These are phyloP conservation scores for Fraxinus velutina DNA, from an alignment of 305 asterid genomes.

Conservation along the genomic window DNA sequence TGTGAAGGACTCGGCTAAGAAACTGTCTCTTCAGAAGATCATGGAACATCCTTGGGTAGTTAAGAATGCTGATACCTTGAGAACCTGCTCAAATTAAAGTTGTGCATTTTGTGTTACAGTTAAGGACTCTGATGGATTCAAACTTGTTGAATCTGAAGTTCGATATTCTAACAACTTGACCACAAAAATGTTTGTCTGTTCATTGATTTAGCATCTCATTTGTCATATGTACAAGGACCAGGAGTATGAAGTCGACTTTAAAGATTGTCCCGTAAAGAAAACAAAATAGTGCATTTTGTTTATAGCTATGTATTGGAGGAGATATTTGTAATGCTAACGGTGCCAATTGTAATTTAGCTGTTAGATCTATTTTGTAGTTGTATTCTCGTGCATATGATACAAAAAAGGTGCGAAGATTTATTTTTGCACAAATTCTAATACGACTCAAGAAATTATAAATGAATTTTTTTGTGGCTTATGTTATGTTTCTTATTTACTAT, in stretches of 20 bases:
- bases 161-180: not conserved
- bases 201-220: not conserved
- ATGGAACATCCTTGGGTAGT: constrained; percentile 79
- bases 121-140: not conserved
- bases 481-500: too few species aligned
- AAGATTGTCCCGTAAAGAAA: not conserved
- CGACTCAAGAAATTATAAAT: not conserved
- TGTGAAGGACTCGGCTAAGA: constrained; percentile 76
- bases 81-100: constrained; percentile 32
- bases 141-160: constrained; percentile 1
- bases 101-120: not conserved
- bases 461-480: not conserved
- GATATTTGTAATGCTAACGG: not conserved
- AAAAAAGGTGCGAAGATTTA: not conserved
- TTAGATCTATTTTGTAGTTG: not conserved
- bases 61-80: constrained; percentile 45
- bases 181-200: not conserved
- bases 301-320: not conserved
- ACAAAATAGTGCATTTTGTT: not conserved
- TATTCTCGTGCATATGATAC: not conserved
- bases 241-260: not conserved
- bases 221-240: not conserved
- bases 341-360: not conserved
- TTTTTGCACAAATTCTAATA: not conserved
- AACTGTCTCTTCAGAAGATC: constrained; percentile 71